Base-by-base conservation (phyloP, 495 filamentous ascomycete genomes). In the Podospora conica region DNA sequence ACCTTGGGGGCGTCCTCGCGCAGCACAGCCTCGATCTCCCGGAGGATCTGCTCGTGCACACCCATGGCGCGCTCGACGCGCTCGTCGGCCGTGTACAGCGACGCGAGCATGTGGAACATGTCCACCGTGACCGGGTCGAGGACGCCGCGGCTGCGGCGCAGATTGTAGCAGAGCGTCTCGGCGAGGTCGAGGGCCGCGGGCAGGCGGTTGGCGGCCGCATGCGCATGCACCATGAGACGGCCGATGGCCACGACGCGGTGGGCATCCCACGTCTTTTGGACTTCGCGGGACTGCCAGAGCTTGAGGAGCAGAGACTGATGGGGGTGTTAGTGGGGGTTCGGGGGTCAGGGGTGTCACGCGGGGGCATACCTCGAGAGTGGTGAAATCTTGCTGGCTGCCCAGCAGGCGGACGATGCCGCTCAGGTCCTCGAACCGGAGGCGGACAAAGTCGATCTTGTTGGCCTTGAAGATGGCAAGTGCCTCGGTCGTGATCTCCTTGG, bases 131-230 rank as follows among this genome's bases (percentile, higher is more conserved):
- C 79, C 6, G 73, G 73, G 68, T 89, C 83, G 5, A 83, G 78
- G 24, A 80, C 79, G 20, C 85, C 85, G 69, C 82, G 85, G 7
- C 82, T 81, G 54, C 85, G 83, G 8, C 84, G 84, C 59, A 89
- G 76, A 63, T 89, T 89, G 76, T 89, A 88, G 73, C 82, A 85
- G 67, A 89, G 85, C 68, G 82, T 83, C 59, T 85, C 83, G 71
- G 82, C 82, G 0, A 89, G 78, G 21, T 81, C 79, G 64, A 85
- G 83, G 22, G 86, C 83, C 3, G 75, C 75, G 11, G 73, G 65
- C 27, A 66, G 53, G 64, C 76, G 73, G 25, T 79, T 79, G 21
- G 78, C 78, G 22, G 79, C 81, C 69, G 83, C 85, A 40, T 83
- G 82, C 0, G 83, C 83, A 71, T 88, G 81, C 24, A 87, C 83